Conservation (phyloP, 2,329 filamentous ascomycete species). For the Diaporthe longicolla region DNA sequence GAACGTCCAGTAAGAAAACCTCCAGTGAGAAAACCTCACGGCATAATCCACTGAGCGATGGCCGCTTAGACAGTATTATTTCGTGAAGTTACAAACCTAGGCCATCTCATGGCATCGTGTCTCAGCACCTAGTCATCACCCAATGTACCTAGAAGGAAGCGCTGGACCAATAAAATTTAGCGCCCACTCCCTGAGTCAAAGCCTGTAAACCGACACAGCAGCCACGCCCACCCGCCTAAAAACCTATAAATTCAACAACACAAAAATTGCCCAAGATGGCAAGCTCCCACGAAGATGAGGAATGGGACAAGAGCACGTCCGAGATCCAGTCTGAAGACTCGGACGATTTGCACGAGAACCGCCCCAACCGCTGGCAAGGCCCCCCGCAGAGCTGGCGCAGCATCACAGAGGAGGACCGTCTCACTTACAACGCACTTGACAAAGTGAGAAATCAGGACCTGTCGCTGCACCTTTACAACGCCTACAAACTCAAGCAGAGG, state of each 20-base stretch:
- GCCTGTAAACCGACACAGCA: neutral
- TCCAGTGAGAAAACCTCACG: too few species aligned
- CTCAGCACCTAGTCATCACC: neutral
- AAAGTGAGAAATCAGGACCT: slow-evolving; percentile 76
- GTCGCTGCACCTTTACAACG: slow-evolving; percentile 83
- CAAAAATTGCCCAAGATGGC: slow-evolving; percentile 29
- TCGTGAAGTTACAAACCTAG: too few species aligned
- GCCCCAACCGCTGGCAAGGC: slow-evolving; percentile 83
- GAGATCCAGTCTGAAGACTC: slow-evolving; percentile 63
- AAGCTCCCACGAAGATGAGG: slow-evolving; percentile 43
- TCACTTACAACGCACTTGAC: slow-evolving; percentile 74
- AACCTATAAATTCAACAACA: neutral
- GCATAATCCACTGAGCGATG: too few species aligned
- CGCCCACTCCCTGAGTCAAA: neutral
- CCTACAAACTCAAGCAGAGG: slow-evolving; percentile 74
- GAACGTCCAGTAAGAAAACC: too few species aligned
- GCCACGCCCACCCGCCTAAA: neutral
- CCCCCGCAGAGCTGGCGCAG: slow-evolving; percentile 75
- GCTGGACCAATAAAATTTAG: neutral
- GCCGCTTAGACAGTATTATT: too few species aligned
- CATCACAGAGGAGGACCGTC: slow-evolving; percentile 73
- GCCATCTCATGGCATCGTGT: neutral
- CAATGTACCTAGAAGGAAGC: too few species aligned
- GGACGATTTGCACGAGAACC: slow-evolving; percentile 61
- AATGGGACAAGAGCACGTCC: slow-evolving; percentile 62